Percentiles rank a stretch among this genome's conserved stretches.
Conservation (phyloP, 208 protist species). For the Acanthamoeba triangularis region DNA sequence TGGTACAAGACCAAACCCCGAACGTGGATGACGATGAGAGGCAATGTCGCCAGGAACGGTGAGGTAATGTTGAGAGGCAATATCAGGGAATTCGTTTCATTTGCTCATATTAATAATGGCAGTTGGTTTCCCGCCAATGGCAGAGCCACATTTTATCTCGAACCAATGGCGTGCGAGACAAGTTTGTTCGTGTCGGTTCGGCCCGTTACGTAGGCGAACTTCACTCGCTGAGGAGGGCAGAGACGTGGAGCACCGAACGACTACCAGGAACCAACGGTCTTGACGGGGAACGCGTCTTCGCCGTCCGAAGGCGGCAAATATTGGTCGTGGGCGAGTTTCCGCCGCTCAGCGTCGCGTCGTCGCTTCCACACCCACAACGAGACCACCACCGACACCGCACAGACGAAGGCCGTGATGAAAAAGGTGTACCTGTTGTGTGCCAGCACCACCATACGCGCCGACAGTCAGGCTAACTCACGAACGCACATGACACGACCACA, state of each 20-base stretch:
- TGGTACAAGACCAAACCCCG: too few relatives aligned
- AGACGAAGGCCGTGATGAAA: constrained; percentile 21
- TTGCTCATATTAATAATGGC: not conserved
- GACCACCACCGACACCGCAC: not conserved
- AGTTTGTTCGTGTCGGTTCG: too few relatives aligned
- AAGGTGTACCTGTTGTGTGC: constrained; percentile 2
- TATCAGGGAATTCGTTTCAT: not conserved
- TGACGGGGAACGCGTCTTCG: not conserved
- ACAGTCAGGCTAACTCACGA: not conserved
- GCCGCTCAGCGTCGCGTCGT: not conserved
- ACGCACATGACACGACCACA: too few relatives aligned
- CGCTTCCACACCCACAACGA: constrained; percentile 15
- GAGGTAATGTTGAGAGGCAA: not conserved
- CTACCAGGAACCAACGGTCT: not conserved
- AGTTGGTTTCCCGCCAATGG: too few relatives aligned
- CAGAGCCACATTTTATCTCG: too few relatives aligned
- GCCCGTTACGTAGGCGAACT: too few relatives aligned
- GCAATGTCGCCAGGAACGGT: too few relatives aligned
- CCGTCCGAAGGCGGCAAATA: not conserved
- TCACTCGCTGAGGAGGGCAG: too few relatives aligned
- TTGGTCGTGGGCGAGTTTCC: not conserved
- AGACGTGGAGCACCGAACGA: too few relatives aligned
- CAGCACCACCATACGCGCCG: not conserved
- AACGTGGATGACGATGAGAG: too few relatives aligned
- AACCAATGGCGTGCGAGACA: too few relatives aligned